Conservation (phyloP, 768 basidiomycete genomes). For the Tylopilus felleus region DNA sequence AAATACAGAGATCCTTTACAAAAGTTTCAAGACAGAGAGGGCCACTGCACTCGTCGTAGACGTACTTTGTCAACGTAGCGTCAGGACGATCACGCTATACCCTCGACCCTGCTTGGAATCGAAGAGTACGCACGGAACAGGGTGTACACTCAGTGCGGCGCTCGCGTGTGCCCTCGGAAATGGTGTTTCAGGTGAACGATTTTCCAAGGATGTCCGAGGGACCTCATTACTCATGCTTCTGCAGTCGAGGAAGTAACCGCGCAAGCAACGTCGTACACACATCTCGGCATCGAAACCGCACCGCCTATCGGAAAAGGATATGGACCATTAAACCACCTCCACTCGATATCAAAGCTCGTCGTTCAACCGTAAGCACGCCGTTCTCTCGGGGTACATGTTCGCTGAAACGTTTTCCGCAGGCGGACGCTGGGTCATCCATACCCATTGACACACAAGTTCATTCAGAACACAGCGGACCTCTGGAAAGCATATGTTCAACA, state of each 20-base stretch:
- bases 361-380: constrained; percentile 53
- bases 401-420: constrained; percentile 32
- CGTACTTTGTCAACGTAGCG: constrained; percentile 44
- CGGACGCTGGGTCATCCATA: constrained; percentile 58
- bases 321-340: constrained; percentile 87
- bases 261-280: constrained; percentile 67
- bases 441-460: constrained; percentile 65
- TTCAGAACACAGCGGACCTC: constrained; percentile 47
- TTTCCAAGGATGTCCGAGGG: neutral
- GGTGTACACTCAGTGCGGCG: constrained; percentile 87
- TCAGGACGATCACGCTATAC: constrained; percentile 45
- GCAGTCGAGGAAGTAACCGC: constrained; percentile 57
- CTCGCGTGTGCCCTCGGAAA: constrained; percentile 65
- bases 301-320: constrained; percentile 65
- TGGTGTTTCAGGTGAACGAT: constrained; percentile 38
- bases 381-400: neutral
- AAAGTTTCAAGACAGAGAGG: constrained; percentile 1
- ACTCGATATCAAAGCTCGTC: constrained; percentile 45
- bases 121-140: constrained; percentile 84
- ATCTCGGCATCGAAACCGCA: constrained; percentile 70
- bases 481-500: constrained; percentile 83
- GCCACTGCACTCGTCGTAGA: constrained; percentile 54
- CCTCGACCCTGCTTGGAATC: constrained; percentile 61
- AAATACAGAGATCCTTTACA: constrained; percentile 62
- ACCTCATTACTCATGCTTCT: neutral